phyloP scores from a whole-genome alignment of 1,139 yeast genomes.

The Lodderomyces parapsilosis region DNA sequence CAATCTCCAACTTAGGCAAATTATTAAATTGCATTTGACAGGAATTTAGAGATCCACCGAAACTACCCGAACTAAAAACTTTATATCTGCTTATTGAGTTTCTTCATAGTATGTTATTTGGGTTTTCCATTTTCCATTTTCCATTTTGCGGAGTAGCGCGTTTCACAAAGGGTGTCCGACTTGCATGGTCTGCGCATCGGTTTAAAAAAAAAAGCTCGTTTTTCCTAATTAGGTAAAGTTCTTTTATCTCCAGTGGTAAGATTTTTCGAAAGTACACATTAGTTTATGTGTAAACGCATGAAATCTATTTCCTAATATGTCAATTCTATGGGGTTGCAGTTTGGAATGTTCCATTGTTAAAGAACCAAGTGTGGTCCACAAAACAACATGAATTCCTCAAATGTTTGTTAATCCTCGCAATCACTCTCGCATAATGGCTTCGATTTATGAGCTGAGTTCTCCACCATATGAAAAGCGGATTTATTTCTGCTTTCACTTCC shows the following conservation, averaged over 20 bases:
- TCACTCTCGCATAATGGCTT: background rate
- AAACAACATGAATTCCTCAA: background rate
- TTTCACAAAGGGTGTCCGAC: no score
- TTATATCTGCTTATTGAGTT: no score
- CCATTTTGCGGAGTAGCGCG: conserved; percentile 1
- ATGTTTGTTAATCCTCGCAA: background rate
- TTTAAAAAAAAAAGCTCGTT: background rate
- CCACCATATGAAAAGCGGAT: background rate
- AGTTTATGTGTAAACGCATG: background rate
- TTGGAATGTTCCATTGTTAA: background rate
- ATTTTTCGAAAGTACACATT: background rate
- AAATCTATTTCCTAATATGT: background rate
- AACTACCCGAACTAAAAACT: no score
- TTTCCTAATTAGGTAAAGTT: background rate
- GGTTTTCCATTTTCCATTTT: background rate
- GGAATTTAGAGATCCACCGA: background rate
- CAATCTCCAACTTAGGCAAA: no score
- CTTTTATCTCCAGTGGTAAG: background rate
- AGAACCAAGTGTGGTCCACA: background rate
- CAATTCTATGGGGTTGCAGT: background rate
- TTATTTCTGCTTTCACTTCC: background rate
- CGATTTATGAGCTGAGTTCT: background rate
- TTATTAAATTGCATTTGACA: no score
- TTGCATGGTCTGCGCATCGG: background rate
- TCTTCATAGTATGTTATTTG: no score